These are phyloP conservation scores for Amylocarpus encephaloides DNA, from an alignment of 2,329 filamentous ascomycete genomes.

Conservation along the genomic window DNA sequence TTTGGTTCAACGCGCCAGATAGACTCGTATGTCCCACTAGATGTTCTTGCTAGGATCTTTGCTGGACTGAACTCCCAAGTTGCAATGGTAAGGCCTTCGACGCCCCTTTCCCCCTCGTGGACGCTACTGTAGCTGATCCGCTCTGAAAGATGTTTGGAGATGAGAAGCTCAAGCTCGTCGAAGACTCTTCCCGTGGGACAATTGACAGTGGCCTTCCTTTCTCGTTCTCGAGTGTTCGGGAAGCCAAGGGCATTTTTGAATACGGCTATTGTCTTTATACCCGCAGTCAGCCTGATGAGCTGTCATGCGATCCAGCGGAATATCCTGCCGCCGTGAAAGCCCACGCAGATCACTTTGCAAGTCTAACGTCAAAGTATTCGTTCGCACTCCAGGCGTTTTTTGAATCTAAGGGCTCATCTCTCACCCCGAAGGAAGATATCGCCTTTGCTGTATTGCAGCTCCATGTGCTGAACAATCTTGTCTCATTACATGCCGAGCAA, in stretches of 20 bases:
- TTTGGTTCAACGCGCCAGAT: constrained; percentile 3
- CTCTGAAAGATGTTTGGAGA: constrained; percentile 5
- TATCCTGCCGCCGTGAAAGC: not conserved
- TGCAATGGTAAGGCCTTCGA: not conserved
- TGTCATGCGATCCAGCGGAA: not conserved
- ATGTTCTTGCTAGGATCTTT: constrained; percentile 7
- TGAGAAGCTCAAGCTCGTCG: not conserved
- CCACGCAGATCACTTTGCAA: not conserved
- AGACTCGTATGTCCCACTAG: constrained; percentile 5
- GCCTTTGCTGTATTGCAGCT: constrained; percentile 10
- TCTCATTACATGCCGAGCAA: constrained; percentile 7
- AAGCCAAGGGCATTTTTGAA: constrained; percentile 10
- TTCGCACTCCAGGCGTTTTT: constrained; percentile 5
- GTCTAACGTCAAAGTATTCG: constrained; percentile 4
- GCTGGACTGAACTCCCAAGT: constrained; percentile 3
- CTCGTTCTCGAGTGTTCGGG: constrained; percentile 9
- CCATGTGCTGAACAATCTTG: constrained; percentile 5
- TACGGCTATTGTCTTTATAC: constrained; percentile 4
- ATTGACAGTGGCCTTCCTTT: not conserved
- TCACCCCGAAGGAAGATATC: constrained; percentile 11
- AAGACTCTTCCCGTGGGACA: not conserved
- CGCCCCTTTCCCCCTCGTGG: not conserved
- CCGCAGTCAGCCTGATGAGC: not conserved
- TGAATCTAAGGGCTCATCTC: constrained; percentile 1
- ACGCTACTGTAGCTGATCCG: not conserved